Evolutionary conservation across 441 rosid genomes (phyloP), one percentile per base, ranked within the genome.

Genomic region (Flueggea neowawraea): DNA sequence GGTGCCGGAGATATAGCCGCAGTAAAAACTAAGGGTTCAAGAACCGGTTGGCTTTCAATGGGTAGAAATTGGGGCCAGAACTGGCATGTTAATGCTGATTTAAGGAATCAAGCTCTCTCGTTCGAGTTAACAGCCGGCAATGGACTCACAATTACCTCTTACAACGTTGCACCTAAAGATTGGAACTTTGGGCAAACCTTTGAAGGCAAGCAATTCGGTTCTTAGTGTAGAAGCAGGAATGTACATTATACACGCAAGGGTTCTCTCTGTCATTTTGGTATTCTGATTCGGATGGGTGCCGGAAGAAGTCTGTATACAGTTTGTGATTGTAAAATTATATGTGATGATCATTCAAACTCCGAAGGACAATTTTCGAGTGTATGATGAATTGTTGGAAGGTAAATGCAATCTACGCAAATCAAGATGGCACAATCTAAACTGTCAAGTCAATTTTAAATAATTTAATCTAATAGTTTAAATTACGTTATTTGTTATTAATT

Each of bases 1-100:
- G 97, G 99, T 14, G 84, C 91, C 0, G 99, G 99, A 49, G 97
- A 95, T 70, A 32, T 87, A 57, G 52, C 60, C 45, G 86, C 88
- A 22, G 95, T 91, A 65, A 95, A 91, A 76, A 81, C 91, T 16
- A 95, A 87, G 75, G 99, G 99, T 6, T 86, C 96, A 4, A 83
- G 78, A 71, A 91, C 96, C 0, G 99, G 99, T 14, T 95, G 99
- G 99, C 88, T 95, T 72, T 83, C 85, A 6, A 95, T 91, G 99
- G 99, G 96, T 63, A 75, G 99, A 63, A 95, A 95, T 55, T 95
- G 99, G 99, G 99, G 99, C 17, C 99, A 95, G 55, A 95, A 95
- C 70, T 95, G 99, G 99, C 99, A 95, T 73, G 70, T 95, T 31
- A 95, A 88, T 74, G 97, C 91, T 8, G 81, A 95, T 73, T 75